Evolutionary conservation across 2,329 filamentous ascomycete species (phyloP).

Genomic region (Ophioceras dolichostomum): DNA sequence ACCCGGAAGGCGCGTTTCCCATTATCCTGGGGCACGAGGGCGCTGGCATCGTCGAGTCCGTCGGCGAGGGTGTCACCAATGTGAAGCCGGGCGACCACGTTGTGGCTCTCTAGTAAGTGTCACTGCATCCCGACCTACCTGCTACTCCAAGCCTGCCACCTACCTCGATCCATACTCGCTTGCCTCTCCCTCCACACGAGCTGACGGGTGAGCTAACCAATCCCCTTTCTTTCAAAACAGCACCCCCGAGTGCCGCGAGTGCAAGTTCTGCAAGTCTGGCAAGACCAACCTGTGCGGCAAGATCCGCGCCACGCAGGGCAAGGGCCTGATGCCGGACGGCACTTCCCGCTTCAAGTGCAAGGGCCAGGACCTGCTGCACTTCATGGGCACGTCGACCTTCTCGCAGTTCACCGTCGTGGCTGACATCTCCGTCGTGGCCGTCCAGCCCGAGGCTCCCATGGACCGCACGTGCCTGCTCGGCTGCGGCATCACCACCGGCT

Average conservation of each 20-base stretch:
- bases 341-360: conserved; percentile 91
- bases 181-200: not conserved
- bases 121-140: conserved; percentile 5
- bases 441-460: conserved; percentile 83
- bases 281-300: conserved; percentile 99
- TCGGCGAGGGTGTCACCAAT: conserved; percentile 85
- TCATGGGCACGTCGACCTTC: conserved; percentile 99
- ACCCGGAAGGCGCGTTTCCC: conserved; percentile 90
- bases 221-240: no score
- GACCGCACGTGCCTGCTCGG: conserved; percentile 92
- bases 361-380: conserved; percentile 91
- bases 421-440: conserved; percentile 89
- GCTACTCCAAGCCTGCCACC: no score
- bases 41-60: conserved; percentile 80
- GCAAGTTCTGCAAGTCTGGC: conserved; percentile 99
- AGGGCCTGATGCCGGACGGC: conserved; percentile 93
- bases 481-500: conserved; percentile 97
- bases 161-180: no score
- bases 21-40: conserved; percentile 84
- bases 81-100: conserved; percentile 90
- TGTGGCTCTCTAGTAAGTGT: conserved; percentile 66
- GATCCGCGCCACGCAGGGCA: conserved; percentile 93
- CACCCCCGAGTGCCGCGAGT: conserved; percentile 93
- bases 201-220: conserved; percentile 2
- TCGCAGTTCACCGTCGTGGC: conserved; percentile 98